A percentile compares a stretch with the other conserved stretches of the same genome.
Evolutionary conservation across 768 basidiomycete genomes (phyloP).

Genomic region (Boletellus ananiceps): DNA sequence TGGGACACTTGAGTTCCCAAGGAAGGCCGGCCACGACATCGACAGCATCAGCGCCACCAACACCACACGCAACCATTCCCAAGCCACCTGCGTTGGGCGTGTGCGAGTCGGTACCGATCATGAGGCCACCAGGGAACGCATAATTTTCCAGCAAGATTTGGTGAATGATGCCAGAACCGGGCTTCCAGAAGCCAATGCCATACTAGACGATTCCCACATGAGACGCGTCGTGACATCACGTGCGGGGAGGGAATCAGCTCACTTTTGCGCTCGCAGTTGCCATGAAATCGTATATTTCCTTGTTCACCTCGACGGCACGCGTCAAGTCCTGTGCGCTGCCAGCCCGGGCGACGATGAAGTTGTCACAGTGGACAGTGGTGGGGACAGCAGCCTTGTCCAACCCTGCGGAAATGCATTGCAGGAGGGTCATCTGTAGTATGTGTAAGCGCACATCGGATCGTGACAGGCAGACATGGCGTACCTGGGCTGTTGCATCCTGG

Average conservation of each 20-base stretch:
- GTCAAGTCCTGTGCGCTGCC: slow-evolving; percentile 92
- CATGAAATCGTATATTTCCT: slow-evolving; percentile 99
- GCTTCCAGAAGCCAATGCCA: slow-evolving; percentile 99
- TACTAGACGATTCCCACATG: slow-evolving; percentile 47
- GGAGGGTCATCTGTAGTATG: slow-evolving; percentile 84
- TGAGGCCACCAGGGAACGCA: slow-evolving; percentile 97
- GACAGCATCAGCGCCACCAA: slow-evolving; percentile 79
- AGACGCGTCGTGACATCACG: background rate
- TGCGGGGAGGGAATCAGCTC: slow-evolving; percentile 11
- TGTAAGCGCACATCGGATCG: slow-evolving; percentile 14
- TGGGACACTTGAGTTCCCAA: slow-evolving; percentile 99
- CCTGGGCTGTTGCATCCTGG: slow-evolving; percentile 91
- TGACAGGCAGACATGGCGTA: slow-evolving; percentile 30
- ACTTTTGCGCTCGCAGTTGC: slow-evolving; percentile 94
- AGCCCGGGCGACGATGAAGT: slow-evolving; percentile 95
- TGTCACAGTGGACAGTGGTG: slow-evolving; percentile 98
- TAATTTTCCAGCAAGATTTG: slow-evolving; percentile 99
- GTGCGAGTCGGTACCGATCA: slow-evolving; percentile 99
- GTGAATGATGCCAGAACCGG: slow-evolving; percentile 98
- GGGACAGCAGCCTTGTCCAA: slow-evolving; percentile 97
- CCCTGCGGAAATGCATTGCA: slow-evolving; percentile 99
- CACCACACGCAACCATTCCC: slow-evolving; percentile 99
- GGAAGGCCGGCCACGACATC: slow-evolving; percentile 98
- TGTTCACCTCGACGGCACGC: slow-evolving; percentile 89
- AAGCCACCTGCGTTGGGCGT: slow-evolving; percentile 99